phyloP scores from a whole-genome alignment of 2,329 filamentous ascomycete genomes.

The Pseudogymnoascus sp. region DNA sequence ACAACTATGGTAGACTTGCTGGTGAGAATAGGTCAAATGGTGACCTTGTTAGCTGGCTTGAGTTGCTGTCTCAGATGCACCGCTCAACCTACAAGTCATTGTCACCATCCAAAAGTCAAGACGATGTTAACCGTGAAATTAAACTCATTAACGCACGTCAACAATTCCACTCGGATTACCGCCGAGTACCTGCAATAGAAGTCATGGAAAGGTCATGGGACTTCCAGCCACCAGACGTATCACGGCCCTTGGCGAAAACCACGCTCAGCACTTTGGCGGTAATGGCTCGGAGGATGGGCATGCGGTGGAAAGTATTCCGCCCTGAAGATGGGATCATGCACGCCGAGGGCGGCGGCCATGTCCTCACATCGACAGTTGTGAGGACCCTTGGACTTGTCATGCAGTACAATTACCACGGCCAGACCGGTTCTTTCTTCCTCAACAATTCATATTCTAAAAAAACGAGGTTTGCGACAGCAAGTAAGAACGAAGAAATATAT shows the following conservation, averaged over 20 bases:
- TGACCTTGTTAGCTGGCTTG: slow-evolving; percentile 1
- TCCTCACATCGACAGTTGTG: slow-evolving; percentile 28
- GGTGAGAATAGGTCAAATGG: not conserved
- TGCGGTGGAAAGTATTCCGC: slow-evolving; percentile 26
- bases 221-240: slow-evolving; percentile 30
- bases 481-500: slow-evolving; percentile 18
- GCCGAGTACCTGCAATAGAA: slow-evolving; percentile 21
- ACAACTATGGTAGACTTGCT: not conserved
- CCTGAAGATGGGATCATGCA: slow-evolving; percentile 23
- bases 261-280: slow-evolving; percentile 30
- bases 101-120: not conserved
- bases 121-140: not conserved
- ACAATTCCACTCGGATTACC: not conserved
- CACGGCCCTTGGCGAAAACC: slow-evolving; percentile 29
- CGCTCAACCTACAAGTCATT: not conserved
- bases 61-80: not conserved
- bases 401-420: slow-evolving; percentile 18
- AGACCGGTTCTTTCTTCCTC: slow-evolving; percentile 1
- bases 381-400: slow-evolving; percentile 21
- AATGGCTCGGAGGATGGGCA: slow-evolving; percentile 29
- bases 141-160: not conserved
- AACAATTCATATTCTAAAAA: not conserved
- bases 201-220: slow-evolving; percentile 31
- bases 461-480: not conserved
- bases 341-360: slow-evolving; percentile 31